Base-by-base conservation (phyloP, 2,329 filamentous ascomycete genomes). In the Ophiocordyceps sinensis region DNA sequence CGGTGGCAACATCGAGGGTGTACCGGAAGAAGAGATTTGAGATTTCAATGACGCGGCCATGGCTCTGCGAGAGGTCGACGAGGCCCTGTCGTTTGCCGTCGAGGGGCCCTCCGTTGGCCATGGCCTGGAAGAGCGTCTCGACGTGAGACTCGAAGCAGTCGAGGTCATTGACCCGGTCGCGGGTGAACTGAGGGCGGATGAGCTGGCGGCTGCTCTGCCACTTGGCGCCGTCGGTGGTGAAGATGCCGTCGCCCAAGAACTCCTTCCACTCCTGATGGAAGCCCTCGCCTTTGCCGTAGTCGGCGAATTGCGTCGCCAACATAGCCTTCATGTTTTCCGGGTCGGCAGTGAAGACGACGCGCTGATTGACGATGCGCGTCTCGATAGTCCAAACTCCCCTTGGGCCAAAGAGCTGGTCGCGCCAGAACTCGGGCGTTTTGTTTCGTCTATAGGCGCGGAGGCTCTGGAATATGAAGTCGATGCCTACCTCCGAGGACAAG, bases 311-410 rank as follows among this genome's bases (percentile, higher is more conserved):
- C 1, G 82, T 82, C 0, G 87, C 84, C 23, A 95, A 67, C 23
- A 94, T 71, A 12, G 87, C 85, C 60, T 94, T 94, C 63, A 93
- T 82, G 55, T 94, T 94, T 52, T 93, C 85, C 0, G 83, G 82
- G 50, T 94, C 86, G 4, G 75, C 75, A 0, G 88, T 94, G 53
- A 91, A 71, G 44, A 93, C 58, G 19, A 81, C 59, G n/a, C 83
- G 75, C 41, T 64, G 56, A 39, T 71, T 69, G 2, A 76, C 53
- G 12, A 76, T 49, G 3, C 67, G 67, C 11, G 64, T 57, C 60
- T 89, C 83, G 32, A 70, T 62, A 0, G 83, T 88, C 49, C 68
- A 77, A 28, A 61, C 55, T 37, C 47, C 45, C 5, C 61, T 52
- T 14, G 59, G 58, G 9, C 47, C 38, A 15, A 51, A 51, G 51